Evolutionary conservation across 2,329 filamentous ascomycete genomes (phyloP).

Genomic region (Macroventuria anomochaeta): DNA sequence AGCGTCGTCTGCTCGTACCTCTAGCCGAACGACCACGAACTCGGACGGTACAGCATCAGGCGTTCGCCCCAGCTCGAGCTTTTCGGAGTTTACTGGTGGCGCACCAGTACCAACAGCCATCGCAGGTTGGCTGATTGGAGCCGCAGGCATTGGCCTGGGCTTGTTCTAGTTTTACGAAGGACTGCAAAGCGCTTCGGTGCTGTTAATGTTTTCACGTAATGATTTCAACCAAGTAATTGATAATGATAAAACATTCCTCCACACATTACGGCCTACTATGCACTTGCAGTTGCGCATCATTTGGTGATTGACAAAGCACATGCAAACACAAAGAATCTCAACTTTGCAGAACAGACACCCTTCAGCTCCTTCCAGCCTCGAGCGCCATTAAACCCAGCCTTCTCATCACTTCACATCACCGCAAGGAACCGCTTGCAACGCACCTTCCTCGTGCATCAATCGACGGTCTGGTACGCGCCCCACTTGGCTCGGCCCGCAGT

Average conservation of each 20-base stretch:
- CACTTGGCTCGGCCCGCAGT: slow-evolving; percentile 10
- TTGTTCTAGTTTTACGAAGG: slow-evolving; percentile 21
- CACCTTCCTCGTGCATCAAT: slow-evolving; percentile 14
- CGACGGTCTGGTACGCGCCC: slow-evolving; percentile 9
- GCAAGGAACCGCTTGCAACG: slow-evolving; percentile 8
- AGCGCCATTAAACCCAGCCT: neutral
- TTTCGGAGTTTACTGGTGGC: slow-evolving; percentile 19
- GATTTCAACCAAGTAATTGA: neutral
- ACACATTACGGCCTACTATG: no score
- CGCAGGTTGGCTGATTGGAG: slow-evolving; percentile 30
- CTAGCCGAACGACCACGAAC: slow-evolving; percentile 10
- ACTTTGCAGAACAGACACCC: no score
- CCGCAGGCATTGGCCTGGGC: slow-evolving; percentile 29
- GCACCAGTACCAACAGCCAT: slow-evolving; percentile 22
- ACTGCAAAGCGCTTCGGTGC: slow-evolving; percentile 1
- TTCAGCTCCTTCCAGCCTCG: neutral
- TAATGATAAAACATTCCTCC: slow-evolving; percentile 1
- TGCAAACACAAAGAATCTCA: neutral
- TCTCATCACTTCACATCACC: neutral
- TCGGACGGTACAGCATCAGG: slow-evolving; percentile 13
- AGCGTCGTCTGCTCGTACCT: slow-evolving; percentile 6
- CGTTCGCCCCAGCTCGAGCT: slow-evolving; percentile 8
- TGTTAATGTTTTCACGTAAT: neutral
- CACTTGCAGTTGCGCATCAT: neutral
- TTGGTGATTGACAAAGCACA: neutral